Base-by-base conservation (phyloP, 139 green algal genomes). In the Closterium sp. region DNA sequence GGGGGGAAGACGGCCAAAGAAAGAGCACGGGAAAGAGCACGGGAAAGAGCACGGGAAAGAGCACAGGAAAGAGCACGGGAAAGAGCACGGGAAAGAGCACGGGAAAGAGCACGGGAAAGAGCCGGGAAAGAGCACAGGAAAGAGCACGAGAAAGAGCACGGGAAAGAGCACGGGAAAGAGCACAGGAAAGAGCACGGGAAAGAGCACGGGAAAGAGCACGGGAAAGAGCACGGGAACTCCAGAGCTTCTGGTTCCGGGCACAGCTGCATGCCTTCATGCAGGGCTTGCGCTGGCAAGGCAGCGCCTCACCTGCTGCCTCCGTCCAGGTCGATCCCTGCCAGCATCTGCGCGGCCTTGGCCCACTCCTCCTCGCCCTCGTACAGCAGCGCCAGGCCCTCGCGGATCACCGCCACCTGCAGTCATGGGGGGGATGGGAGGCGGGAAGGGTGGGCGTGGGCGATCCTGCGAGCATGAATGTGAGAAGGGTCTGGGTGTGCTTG, bases 321-420 rank as follows among this genome's bases (percentile, higher is more conserved):
- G 30, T 95, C 94, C 30, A 95, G 86, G 93, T 99, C 97, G 35
- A 99, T 99, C 32, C 97, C 97, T 8, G 96, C 95, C 10, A 99
- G 89, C 87, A 95, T 93, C 64, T 98, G 95, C 8, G 98, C 98
- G 33, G 98, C 98, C 84, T 96, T 95, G 69, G 93, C 96, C 97
- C 97, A 99, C 32, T 98, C 94, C 94, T 99, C 97, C 89, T 99
- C 96, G 5, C 87, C 66, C 94, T 97, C 96, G 87, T 97, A 95
- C 91, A 96, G 34, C 87, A 91, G 92, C 4, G 96, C 95, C 30
- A 98, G 93, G 38, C 95, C 89, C 87, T 98, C 95, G 0, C 97
- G 88, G 5, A 98, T 93, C 30, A 64, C 87, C 25, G 91, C 38
- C 16, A 91, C 92, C 91, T 94, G 88, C 88, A 4, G 76, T 12